Evolutionary conservation across 176 grass and related monocot species (phyloP).

Genomic region (Urochloa ruziziensis): DNA sequence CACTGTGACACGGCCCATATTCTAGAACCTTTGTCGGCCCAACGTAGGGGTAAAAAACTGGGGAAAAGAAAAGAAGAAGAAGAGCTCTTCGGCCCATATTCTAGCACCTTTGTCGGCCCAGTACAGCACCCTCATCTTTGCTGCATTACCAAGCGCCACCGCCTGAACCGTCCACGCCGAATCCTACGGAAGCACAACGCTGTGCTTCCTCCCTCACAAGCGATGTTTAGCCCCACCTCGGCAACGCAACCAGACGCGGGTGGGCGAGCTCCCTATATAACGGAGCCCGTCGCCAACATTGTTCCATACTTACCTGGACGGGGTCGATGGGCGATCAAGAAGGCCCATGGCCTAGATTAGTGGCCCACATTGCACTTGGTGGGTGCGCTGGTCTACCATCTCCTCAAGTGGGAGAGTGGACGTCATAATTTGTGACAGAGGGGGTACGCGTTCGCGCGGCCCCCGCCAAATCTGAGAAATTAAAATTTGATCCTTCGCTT

Average conservation of each 20-base stretch:
- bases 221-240: neutral
- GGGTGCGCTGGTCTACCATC: conserved; percentile 6
- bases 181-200: no score
- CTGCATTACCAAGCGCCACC: no score
- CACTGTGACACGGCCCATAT: no score
- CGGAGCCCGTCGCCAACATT: fast-evolving
- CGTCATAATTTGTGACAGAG: conserved; percentile 52
- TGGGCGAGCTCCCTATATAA: neutral
- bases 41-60: no score
- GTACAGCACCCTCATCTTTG: neutral
- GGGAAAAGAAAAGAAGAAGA: no score
- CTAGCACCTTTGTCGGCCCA: neutral
- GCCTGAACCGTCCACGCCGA: neutral
- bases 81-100: no score
- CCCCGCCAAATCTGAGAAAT: neutral
- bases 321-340: conserved; percentile 24
- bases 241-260: no score
- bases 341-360: conserved; percentile 21
- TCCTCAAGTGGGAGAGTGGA: conserved; percentile 36
- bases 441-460: conserved; percentile 54
- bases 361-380: conserved; percentile 42
- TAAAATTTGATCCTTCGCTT: neutral
- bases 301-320: conserved; percentile 21
- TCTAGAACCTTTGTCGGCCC: no score
- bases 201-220: no score